These are phyloP conservation scores for Priceomyces castillae DNA, from an alignment of 805 yeast genomes.

Conservation along the genomic window DNA sequence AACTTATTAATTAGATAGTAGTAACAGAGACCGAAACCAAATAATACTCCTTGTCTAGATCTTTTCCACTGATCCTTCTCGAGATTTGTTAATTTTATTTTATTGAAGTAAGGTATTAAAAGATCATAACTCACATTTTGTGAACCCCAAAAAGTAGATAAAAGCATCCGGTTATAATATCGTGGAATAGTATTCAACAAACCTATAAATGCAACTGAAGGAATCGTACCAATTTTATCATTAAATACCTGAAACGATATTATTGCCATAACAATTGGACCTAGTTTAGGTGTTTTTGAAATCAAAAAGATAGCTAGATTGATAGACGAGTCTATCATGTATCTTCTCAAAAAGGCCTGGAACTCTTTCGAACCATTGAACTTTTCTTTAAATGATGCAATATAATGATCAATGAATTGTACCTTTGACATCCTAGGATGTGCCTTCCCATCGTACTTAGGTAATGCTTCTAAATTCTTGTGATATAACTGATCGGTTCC, in stretches of 20 bases:
- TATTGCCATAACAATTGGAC: constrained; percentile 40
- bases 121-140: constrained; percentile 44
- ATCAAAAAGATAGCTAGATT: constrained; percentile 31
- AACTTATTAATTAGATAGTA: constrained; percentile 37
- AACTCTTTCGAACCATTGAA: constrained; percentile 19
- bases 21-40: constrained; percentile 53
- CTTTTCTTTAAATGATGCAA: constrained; percentile 6
- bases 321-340: constrained; percentile 16
- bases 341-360: constrained; percentile 19
- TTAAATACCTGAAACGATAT: constrained; percentile 44
- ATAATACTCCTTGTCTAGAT: constrained; percentile 53
- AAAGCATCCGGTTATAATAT: constrained; percentile 30
- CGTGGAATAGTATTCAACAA: constrained; percentile 36
- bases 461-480: constrained; percentile 13
- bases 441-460: constrained; percentile 3
- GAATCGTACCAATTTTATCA: constrained; percentile 44
- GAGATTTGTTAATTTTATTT: constrained; percentile 42
- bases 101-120: constrained; percentile 48
- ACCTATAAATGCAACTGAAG: constrained; percentile 38
- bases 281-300: constrained; percentile 42
- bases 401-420: neutral
- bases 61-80: constrained; percentile 49
- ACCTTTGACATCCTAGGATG: neutral
- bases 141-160: constrained; percentile 48
- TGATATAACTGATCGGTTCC: constrained; percentile 10